These are phyloP conservation scores for Clavispora asparagi DNA, from an alignment of 805 yeast species.

Conservation along the genomic window DNA sequence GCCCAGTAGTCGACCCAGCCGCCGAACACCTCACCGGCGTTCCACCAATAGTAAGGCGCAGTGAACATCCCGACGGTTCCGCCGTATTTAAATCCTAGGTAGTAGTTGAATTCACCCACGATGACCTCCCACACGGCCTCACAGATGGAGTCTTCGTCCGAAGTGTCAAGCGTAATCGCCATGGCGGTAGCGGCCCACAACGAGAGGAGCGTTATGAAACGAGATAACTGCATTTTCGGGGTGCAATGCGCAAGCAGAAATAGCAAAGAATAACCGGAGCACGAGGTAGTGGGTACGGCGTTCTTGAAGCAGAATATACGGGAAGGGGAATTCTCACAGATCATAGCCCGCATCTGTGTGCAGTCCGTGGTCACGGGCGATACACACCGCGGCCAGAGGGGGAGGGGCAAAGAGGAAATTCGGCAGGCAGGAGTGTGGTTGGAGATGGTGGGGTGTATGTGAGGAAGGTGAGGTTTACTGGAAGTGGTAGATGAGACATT, in stretches of 20 bases:
- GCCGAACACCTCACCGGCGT: constrained; percentile 49
- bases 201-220: not conserved
- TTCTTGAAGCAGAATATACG: not conserved
- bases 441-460: no score
- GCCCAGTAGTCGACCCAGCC: constrained; percentile 38
- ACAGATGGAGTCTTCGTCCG: constrained; percentile 35
- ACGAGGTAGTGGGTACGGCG: not conserved
- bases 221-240: not conserved
- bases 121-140: constrained; percentile 31
- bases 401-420: no score
- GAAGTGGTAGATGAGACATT: no score
- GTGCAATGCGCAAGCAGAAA: not conserved
- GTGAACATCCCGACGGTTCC: constrained; percentile 45
- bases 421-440: no score
- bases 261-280: not conserved
- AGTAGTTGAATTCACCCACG: constrained; percentile 42
- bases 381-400: no score
- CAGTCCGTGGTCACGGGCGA: not conserved
- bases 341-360: not conserved
- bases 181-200: constrained; percentile 4
- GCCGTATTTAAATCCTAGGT: constrained; percentile 36
- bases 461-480: no score
- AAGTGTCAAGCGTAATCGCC: constrained; percentile 27
- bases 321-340: not conserved
- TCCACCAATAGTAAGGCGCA: constrained; percentile 49